Conservation (phyloP, 2,329 filamentous ascomycete species). For the Talaromyces sp. region DNA sequence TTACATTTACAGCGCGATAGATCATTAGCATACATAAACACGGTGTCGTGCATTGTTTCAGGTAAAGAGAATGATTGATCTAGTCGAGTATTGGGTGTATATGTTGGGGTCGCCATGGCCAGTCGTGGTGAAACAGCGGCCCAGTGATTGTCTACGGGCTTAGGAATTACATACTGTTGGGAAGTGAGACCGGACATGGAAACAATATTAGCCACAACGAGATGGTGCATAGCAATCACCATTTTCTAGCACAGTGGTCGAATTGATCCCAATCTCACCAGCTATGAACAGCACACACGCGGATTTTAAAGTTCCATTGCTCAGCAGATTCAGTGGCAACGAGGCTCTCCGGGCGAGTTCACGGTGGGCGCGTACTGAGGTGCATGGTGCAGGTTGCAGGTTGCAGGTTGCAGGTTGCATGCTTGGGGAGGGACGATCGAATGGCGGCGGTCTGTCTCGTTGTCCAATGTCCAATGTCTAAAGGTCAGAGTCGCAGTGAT, state of each 20-base stretch:
- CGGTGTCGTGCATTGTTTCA: neutral
- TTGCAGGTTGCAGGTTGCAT: neutral
- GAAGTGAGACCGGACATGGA: neutral
- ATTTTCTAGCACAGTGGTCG: neutral
- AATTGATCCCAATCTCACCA: neutral
- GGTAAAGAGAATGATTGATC: neutral
- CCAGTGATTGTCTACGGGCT: neutral
- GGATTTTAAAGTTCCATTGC: neutral
- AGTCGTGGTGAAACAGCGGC: neutral
- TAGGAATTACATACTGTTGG: neutral
- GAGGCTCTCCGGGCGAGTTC: neutral
- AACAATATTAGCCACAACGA: neutral
- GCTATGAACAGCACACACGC: neutral
- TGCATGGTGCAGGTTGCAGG: conserved; percentile 6
- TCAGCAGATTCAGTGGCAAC: neutral
- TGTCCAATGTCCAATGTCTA: neutral
- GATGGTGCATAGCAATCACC: neutral
- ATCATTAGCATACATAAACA: neutral
- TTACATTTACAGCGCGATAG: neutral
- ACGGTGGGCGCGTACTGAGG: conserved; percentile 2
- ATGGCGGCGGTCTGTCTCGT: neutral
- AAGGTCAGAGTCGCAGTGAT: neutral
- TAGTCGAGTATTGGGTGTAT: neutral
- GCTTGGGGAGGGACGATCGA: neutral
- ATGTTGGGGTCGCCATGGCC: neutral